A percentile compares a stretch with the other conserved stretches of the same genome.
Evolutionary conservation across 2,329 filamentous ascomycete genomes (phyloP).

Genomic region (Penicillium sp.): DNA sequence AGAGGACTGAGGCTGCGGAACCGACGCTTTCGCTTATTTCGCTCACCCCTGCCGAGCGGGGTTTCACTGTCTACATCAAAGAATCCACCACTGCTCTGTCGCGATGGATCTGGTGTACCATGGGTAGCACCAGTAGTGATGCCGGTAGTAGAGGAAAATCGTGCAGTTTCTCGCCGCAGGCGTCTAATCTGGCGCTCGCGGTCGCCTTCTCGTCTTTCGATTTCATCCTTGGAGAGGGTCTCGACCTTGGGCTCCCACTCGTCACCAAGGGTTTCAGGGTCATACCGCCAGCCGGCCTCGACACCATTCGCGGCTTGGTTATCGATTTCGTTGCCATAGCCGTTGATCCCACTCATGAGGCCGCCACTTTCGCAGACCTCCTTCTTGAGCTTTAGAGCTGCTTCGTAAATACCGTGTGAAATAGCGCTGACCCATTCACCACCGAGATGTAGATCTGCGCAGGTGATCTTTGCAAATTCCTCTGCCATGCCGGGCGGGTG

Average conservation of each 20-base stretch:
- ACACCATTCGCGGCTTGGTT: constrained; percentile 82
- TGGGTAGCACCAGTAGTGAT: constrained; percentile 63
- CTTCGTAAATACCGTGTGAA: constrained; percentile 96
- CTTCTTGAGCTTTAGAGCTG: constrained; percentile 89
- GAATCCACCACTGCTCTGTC: constrained; percentile 58
- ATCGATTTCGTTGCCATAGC: constrained; percentile 72
- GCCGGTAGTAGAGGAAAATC: constrained; percentile 84
- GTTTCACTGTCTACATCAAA: constrained; percentile 69
- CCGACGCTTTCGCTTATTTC: constrained; percentile 92
- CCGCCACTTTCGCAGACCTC: constrained; percentile 93
- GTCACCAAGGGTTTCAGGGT: constrained; percentile 83
- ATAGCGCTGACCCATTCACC: constrained; percentile 95
- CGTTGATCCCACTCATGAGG: constrained; percentile 74
- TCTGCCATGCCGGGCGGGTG: constrained; percentile 92
- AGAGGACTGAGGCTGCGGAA: constrained; percentile 87
- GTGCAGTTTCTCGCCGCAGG: constrained; percentile 84
- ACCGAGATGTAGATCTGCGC: constrained; percentile 83
- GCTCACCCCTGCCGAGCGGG: constrained; percentile 86
- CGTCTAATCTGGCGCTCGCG: constrained; percentile 87
- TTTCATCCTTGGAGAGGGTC: constrained; percentile 87
- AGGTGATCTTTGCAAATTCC: constrained; percentile 88
- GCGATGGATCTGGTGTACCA: constrained; percentile 70
- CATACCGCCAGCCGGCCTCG: constrained; percentile 95
- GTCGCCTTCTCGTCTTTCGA: constrained; percentile 94
- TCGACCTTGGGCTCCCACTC: constrained; percentile 86